Conservation (phyloP, 2,329 filamentous ascomycete species). For the Penicillium sp. region DNA sequence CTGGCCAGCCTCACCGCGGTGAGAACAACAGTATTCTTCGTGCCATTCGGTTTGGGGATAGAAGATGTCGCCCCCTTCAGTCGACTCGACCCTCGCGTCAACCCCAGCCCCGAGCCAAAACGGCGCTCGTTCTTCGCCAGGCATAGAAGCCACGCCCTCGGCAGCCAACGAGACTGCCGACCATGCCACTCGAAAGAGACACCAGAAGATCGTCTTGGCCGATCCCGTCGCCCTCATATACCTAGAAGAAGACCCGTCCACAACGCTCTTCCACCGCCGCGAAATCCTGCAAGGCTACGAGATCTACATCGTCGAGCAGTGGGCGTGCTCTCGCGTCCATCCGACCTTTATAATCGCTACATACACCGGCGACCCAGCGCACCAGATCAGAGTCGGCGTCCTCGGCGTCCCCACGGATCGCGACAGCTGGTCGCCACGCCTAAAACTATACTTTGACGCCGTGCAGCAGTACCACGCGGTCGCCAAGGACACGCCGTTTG, state of each 20-base stretch:
- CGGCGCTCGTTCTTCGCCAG: slow-evolving; percentile 14
- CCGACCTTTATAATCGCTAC: slow-evolving; percentile 90
- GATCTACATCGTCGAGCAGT: slow-evolving; percentile 92
- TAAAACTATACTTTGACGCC: slow-evolving; percentile 81
- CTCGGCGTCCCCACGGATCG: slow-evolving; percentile 79
- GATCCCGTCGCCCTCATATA: slow-evolving; percentile 67
- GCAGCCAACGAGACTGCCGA: slow-evolving; percentile 16
- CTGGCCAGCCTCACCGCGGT: slow-evolving; percentile 20
- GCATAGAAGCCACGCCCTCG: slow-evolving; percentile 21
- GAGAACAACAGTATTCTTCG: too few relatives aligned
- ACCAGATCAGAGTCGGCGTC: slow-evolving; percentile 74
- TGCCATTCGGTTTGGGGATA: too few relatives aligned
- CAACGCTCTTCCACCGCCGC: slow-evolving; percentile 69
- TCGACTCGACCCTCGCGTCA: slow-evolving; percentile 22
- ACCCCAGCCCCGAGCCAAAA: slow-evolving; percentile 25
- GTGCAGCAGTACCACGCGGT: slow-evolving; percentile 81
- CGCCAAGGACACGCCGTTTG: slow-evolving; percentile 74
- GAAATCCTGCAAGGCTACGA: slow-evolving; percentile 77
- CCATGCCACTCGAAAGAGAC: slow-evolving; percentile 27
- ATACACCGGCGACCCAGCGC: slow-evolving; percentile 80
- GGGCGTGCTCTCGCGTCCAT: slow-evolving; percentile 86
- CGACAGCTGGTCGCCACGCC: slow-evolving; percentile 69
- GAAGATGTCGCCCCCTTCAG: slow-evolving; percentile 16
- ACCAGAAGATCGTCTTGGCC: slow-evolving; percentile 60
- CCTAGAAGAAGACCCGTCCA: slow-evolving; percentile 78